These are phyloP conservation scores for Neonothopanus nambi DNA, from an alignment of 1,284 basidiomycete genomes.

Conservation along the genomic window DNA sequence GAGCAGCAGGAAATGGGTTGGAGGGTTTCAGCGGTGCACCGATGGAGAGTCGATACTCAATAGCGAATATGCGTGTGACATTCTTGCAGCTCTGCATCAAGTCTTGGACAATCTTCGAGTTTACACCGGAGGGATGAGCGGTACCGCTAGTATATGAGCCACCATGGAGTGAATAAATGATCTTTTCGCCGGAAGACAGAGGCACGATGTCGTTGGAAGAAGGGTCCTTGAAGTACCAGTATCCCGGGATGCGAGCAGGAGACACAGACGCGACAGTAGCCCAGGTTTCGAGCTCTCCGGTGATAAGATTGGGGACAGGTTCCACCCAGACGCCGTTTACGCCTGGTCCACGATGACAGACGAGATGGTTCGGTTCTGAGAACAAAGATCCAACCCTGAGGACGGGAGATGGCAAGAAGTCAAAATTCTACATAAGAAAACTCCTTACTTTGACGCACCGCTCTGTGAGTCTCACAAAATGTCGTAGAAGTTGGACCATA, in stretches of 20 bases:
- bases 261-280: slow-evolving; percentile 40
- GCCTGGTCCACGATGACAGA: slow-evolving; percentile 38
- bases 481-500: slow-evolving; percentile 19
- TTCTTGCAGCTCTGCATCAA: slow-evolving; percentile 35
- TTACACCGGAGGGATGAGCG: slow-evolving; percentile 42
- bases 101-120: slow-evolving; percentile 33
- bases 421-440: slow-evolving; percentile 29
- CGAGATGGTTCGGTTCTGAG: slow-evolving; percentile 36
- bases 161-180: slow-evolving; percentile 54
- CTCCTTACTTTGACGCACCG: slow-evolving; percentile 28
- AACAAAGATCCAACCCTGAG: slow-evolving; percentile 34
- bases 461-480: slow-evolving; percentile 23
- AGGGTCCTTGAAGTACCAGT: slow-evolving; percentile 52
- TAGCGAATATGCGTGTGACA: slow-evolving; percentile 41
- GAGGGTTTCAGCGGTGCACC: slow-evolving; percentile 22
- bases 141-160: slow-evolving; percentile 43
- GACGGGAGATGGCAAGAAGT: slow-evolving; percentile 17
- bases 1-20: slow-evolving; percentile 52
- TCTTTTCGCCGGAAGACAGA: slow-evolving; percentile 48
- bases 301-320: slow-evolving; percentile 44
- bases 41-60: slow-evolving; percentile 44
- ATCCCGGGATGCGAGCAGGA: slow-evolving; percentile 50
- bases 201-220: slow-evolving; percentile 32
- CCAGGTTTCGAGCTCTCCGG: slow-evolving; percentile 46
- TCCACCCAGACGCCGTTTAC: slow-evolving; percentile 55